A percentile compares a stretch with the other conserved stretches of the same genome.
These are phyloP conservation scores for Zizania latifolia DNA, from an alignment of 176 grass and related monocot genomes.

Conservation along the genomic window DNA sequence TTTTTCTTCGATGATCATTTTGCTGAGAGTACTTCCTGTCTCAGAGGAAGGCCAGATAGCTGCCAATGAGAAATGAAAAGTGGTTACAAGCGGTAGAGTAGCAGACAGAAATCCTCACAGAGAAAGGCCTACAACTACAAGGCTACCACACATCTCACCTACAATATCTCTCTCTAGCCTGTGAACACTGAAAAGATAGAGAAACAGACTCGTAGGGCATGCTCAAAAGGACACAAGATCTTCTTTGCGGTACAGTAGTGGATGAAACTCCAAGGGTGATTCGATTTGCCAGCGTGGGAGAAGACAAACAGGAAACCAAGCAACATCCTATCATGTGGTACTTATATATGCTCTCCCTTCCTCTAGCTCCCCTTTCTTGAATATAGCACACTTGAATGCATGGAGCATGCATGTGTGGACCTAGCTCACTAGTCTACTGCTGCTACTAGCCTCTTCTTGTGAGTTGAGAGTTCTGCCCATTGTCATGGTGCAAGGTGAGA, in stretches of 20 bases:
- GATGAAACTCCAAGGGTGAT: conserved; percentile 53
- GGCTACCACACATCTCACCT: conserved; percentile 12
- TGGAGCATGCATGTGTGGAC: conserved; percentile 4
- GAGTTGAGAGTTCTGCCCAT: conserved; percentile 8
- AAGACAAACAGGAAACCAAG: conserved; percentile 34
- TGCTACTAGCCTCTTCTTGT: not conserved
- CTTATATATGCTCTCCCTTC: conserved; percentile 10
- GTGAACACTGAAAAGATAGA: conserved; percentile 26
- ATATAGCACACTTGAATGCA: conserved; percentile 4
- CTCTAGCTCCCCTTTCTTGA: not conserved
- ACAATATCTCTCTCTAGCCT: no score
- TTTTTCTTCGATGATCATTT: conserved; percentile 49
- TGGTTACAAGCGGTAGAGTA: conserved; percentile 45
- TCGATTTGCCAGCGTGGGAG: conserved; percentile 33
- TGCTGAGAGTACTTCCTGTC: conserved; percentile 49
- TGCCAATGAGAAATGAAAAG: conserved; percentile 48
- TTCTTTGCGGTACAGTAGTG: conserved; percentile 48
- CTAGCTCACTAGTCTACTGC: conserved; percentile 7
- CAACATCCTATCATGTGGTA: conserved; percentile 27
- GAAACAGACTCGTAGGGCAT: conserved; percentile 32
- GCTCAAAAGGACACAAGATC: conserved; percentile 65
- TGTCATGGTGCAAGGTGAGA: conserved; percentile 34
- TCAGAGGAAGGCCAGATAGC: conserved; percentile 38
- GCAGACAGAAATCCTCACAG: conserved; percentile 40
- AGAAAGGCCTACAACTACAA: conserved; percentile 25